Conservation (phyloP, 1,139 yeast species). For the Zygoascus sp. region DNA sequence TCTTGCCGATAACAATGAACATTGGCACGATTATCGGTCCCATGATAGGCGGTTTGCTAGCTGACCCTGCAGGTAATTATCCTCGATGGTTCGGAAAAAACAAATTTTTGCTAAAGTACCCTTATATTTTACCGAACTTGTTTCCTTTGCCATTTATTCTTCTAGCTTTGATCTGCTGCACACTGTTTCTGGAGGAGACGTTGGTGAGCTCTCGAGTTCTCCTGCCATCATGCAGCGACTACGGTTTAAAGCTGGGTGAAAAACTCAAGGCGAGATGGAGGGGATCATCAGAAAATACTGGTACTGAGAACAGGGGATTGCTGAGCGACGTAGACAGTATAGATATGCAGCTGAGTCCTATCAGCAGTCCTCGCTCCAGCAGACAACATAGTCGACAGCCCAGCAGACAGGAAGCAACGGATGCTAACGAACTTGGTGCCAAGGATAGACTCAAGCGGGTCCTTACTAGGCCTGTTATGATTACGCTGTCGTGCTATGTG, state of each 20-base stretch:
- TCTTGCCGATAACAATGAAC: conserved; percentile 54
- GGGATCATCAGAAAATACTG: neutral
- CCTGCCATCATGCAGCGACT: conserved; percentile 50
- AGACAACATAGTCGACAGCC: neutral
- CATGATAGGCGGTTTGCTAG: conserved; percentile 33
- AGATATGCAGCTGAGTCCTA: conserved; percentile 3
- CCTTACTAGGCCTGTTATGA: conserved; percentile 28
- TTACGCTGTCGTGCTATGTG: conserved; percentile 25
- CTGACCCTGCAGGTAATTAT: conserved; percentile 33
- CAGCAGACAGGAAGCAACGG: neutral
- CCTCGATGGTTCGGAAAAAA: conserved; percentile 24
- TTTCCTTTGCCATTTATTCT: conserved; percentile 42
- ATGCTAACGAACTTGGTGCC: conserved; percentile 9
- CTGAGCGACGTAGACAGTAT: conserved; percentile 2
- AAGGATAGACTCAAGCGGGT: conserved; percentile 16
- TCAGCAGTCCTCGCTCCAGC: neutral
- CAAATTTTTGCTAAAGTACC: conserved; percentile 40
- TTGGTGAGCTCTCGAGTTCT: conserved; percentile 42
- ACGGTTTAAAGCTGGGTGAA: conserved; percentile 32
- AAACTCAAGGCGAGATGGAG: conserved; percentile 14
- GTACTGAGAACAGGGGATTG: conserved; percentile 3
- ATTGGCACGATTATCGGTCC: conserved; percentile 56
- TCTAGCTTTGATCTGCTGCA: conserved; percentile 39
- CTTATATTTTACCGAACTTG: conserved; percentile 57
- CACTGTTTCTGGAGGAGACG: conserved; percentile 58